phyloP scores from a whole-genome alignment of 2,329 filamentous ascomycete genomes.

The Nothopassalora personata region DNA sequence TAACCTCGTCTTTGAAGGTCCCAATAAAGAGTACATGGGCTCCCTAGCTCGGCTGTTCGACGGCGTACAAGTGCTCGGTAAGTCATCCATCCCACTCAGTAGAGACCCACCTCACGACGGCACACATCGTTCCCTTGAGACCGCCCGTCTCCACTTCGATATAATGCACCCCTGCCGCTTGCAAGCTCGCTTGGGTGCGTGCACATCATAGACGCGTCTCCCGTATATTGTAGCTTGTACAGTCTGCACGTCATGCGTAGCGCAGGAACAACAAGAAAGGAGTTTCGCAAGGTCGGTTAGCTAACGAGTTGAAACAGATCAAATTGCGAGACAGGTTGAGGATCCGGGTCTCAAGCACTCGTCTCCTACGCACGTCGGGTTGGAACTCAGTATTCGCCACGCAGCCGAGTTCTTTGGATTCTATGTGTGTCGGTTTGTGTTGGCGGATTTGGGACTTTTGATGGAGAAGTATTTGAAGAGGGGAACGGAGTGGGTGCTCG shows the following conservation, averaged over 20 bases:
- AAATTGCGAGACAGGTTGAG: conserved; percentile 92
- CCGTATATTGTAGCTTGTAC: not conserved
- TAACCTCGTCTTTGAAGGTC: conserved; percentile 69
- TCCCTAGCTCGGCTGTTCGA: conserved; percentile 87
- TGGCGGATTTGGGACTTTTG: conserved; percentile 75
- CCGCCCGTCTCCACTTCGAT: conserved; percentile 5
- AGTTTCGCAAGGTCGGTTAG: not conserved
- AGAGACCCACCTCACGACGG: conserved; percentile 8
- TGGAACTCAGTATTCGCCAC: conserved; percentile 88
- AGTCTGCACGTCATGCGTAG: conserved; percentile 6
- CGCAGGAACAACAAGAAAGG: not conserved
- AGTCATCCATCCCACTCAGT: conserved; percentile 32
- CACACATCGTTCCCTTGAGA: conserved; percentile 2
- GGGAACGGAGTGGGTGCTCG: conserved; percentile 86
- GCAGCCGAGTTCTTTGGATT: conserved; percentile 97
- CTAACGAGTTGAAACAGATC: conserved; percentile 53
- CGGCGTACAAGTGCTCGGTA: conserved; percentile 87
- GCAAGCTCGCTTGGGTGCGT: conserved; percentile 9
- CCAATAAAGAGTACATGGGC: conserved; percentile 85
- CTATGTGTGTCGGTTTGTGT: conserved; percentile 91
- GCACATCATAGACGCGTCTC: not conserved
- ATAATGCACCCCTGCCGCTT: not conserved
- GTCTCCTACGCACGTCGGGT: conserved; percentile 87
- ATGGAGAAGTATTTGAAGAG: conserved; percentile 97
- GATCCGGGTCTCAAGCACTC: conserved; percentile 88